These are phyloP conservation scores for Lachancea mirantina DNA, from an alignment of 805 yeast genomes.

Conservation along the genomic window DNA sequence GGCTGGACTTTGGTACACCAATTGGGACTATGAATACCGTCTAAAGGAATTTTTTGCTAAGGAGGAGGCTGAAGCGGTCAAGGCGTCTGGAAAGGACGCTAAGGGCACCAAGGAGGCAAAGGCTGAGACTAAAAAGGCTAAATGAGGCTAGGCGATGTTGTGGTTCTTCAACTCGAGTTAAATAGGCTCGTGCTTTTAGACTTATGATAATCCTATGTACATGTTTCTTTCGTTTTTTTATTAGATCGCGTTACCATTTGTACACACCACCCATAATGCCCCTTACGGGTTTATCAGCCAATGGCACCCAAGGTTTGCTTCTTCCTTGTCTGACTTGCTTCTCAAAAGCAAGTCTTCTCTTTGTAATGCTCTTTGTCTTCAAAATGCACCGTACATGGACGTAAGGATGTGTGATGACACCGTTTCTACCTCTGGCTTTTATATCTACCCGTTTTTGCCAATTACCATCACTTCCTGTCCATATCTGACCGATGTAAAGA, in stretches of 20 bases:
- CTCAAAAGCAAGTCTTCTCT: slow-evolving; percentile 54
- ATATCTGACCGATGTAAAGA: slow-evolving; percentile 68
- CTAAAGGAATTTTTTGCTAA: slow-evolving; percentile 28
- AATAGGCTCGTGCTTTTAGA: too few relatives aligned
- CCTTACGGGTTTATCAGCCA: slow-evolving; percentile 40
- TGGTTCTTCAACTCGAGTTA: too few relatives aligned
- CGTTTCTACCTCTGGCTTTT: slow-evolving; percentile 88
- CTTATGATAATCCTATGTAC: slow-evolving; percentile 10
- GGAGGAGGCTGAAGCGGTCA: slow-evolving; percentile 26
- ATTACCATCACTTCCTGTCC: slow-evolving; percentile 87
- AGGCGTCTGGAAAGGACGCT: slow-evolving; percentile 7
- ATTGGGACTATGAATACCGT: slow-evolving; percentile 44
- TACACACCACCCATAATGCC: slow-evolving; percentile 46
- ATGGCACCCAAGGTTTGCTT: slow-evolving; percentile 47
- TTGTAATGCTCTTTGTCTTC: slow-evolving; percentile 54
- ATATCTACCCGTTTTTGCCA: slow-evolving; percentile 65
- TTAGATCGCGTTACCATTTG: slow-evolving; percentile 40
- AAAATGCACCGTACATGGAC: slow-evolving; percentile 77
- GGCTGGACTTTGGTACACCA: slow-evolving; percentile 83
- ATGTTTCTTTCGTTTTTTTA: slow-evolving; percentile 3
- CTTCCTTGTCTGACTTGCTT: slow-evolving; percentile 39
- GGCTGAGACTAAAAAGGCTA: slow-evolving; percentile 11
- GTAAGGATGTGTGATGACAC: slow-evolving; percentile 66
- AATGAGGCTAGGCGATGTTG: slow-evolving; percentile 1
- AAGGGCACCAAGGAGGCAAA: slow-evolving; percentile 8